Percentiles rank a stretch among this genome's conserved stretches.
Conservation (phyloP, 208 protist species). For the Crithidia brevicula region DNA sequence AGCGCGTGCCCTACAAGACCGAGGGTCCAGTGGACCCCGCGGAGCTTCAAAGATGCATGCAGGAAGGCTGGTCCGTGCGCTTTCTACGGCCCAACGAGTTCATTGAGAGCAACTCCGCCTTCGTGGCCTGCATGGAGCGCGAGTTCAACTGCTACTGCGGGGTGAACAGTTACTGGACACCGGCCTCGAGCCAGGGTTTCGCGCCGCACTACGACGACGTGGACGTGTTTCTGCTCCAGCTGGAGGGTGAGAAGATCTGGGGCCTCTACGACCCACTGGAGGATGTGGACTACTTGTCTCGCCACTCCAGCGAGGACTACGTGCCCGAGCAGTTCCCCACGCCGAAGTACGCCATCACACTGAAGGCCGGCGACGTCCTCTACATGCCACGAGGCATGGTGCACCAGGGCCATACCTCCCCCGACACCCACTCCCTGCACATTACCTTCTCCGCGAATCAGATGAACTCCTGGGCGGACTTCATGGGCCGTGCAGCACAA, state of each 20-base stretch:
- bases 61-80: slow-evolving; percentile 81
- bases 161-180: slow-evolving; percentile 95
- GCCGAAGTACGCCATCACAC: slow-evolving; percentile 57
- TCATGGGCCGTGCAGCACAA: slow-evolving; percentile 41
- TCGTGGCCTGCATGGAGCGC: slow-evolving; percentile 82
- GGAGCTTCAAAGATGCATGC: slow-evolving; percentile 60
- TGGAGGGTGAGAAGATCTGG: slow-evolving; percentile 95
- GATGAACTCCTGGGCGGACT: slow-evolving; percentile 74
- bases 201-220: slow-evolving; percentile 97
- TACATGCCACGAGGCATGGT: slow-evolving; percentile 96
- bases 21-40: slow-evolving; percentile 25
- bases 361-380: slow-evolving; percentile 92
- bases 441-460: slow-evolving; percentile 94
- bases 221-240: slow-evolving; percentile 96
- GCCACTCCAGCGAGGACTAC: slow-evolving; percentile 84
- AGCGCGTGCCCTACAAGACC: slow-evolving; percentile 46
- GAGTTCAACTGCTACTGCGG: slow-evolving; percentile 88
- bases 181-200: slow-evolving; percentile 88
- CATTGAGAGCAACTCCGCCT: slow-evolving; percentile 53
- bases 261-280: slow-evolving; percentile 81
- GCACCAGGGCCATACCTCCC: slow-evolving; percentile 86
- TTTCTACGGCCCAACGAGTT: slow-evolving; percentile 87
- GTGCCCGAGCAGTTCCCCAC: slow-evolving; percentile 74
- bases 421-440: slow-evolving; percentile 82
- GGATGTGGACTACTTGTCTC: slow-evolving; percentile 67